Evolutionary conservation across 2,329 filamentous ascomycete species (phyloP).

Genomic region (Verticillium zaregamsianum): DNA sequence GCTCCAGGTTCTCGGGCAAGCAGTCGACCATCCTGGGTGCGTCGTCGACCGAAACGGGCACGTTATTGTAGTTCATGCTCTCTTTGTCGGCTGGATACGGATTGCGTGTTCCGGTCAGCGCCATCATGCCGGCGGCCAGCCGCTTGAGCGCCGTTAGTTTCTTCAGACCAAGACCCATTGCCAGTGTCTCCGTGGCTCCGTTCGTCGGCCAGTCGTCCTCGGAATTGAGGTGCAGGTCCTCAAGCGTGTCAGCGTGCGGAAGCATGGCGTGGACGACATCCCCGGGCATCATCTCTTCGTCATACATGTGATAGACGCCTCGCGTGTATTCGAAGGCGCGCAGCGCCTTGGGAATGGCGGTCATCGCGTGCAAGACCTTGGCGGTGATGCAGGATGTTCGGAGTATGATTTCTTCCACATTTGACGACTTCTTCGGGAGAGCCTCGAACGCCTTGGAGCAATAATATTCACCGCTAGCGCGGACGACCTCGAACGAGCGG

Average conservation of each 20-base stretch:
- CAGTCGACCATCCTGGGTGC: conserved; percentile 3
- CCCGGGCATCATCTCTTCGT: conserved; percentile 1
- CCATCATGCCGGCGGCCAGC: not conserved
- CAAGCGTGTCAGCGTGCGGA: conserved; percentile 4
- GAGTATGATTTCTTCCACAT: not conserved
- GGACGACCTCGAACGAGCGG: not conserved
- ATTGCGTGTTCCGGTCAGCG: not conserved
- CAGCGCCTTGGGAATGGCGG: not conserved
- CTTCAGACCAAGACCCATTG: not conserved
- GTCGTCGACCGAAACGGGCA: not conserved
- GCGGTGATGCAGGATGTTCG: not conserved
- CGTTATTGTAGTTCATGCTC: not conserved
- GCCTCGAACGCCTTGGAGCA: not conserved
- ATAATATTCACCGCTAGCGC: not conserved
- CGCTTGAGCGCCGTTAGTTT: not conserved
- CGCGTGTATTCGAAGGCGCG: not conserved
- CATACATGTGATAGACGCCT: not conserved
- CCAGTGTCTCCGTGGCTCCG: not conserved
- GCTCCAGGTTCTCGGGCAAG: conserved; percentile 6
- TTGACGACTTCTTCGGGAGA: not conserved
- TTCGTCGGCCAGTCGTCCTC: conserved; percentile 4
- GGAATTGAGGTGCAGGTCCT: conserved; percentile 8
- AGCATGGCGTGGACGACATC: conserved; percentile 6
- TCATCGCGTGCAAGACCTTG: not conserved
- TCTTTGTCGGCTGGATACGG: not conserved